Conservation (phyloP, 768 basidiomycete genomes). For the Suillus cothurnatus region DNA sequence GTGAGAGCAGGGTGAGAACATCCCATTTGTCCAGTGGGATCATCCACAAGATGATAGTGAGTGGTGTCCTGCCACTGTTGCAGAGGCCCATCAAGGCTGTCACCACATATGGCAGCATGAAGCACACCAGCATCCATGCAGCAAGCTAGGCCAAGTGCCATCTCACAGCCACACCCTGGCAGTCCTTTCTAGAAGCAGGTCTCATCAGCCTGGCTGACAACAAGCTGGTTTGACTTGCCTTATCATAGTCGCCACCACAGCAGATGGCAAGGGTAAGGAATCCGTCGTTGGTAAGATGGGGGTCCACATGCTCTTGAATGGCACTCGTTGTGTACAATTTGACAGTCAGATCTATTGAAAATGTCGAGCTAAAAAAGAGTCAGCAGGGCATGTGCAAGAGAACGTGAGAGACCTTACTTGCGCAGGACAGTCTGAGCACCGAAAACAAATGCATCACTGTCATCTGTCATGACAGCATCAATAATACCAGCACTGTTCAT, state of each 20-base stretch:
- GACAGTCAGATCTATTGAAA: neutral
- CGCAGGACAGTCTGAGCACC: slow-evolving; percentile 2
- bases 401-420: neutral
- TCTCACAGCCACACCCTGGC: neutral
- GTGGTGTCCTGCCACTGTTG: neutral
- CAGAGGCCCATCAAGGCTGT: too few species aligned
- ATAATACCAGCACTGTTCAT: neutral
- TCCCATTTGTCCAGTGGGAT: neutral
- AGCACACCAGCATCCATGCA: neutral
- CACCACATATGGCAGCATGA: neutral
- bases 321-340: neutral
- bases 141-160: neutral
- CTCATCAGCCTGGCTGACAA: too few species aligned
- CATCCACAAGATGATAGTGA: neutral
- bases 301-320: slow-evolving; percentile 19
- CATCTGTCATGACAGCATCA: neutral
- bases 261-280: neutral
- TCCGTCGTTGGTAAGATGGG: neutral
- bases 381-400: too few species aligned
- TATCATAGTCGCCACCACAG: neutral
- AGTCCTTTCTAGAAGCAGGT: neutral
- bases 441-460: slow-evolving; percentile 7
- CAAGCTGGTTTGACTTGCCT: too few species aligned
- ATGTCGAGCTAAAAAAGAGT: slow-evolving; percentile 2
- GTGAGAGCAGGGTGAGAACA: neutral